Evolutionary conservation across 2,329 filamentous ascomycete genomes (phyloP).

Genomic region (Colletotrichum spaethianum): DNA sequence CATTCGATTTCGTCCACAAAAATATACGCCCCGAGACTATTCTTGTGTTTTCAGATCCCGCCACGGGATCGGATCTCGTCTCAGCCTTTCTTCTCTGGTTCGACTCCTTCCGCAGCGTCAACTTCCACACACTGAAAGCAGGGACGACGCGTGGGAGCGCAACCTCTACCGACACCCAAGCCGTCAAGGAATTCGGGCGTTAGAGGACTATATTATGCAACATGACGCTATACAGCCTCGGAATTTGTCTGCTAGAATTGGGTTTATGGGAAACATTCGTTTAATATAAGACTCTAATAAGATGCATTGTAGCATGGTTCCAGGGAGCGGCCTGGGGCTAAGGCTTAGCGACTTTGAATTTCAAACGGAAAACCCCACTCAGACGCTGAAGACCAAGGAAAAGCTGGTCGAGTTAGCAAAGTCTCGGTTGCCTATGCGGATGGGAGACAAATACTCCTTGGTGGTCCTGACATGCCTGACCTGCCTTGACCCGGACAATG

Average conservation of each 20-base stretch:
- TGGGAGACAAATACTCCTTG: constrained; percentile 50
- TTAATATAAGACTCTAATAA: constrained; percentile 30
- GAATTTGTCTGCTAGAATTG: constrained; percentile 67
- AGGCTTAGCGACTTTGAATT: neutral
- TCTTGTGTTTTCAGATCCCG: constrained; percentile 47
- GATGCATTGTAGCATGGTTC: neutral
- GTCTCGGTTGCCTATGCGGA: constrained; percentile 42
- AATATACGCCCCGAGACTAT: constrained; percentile 60
- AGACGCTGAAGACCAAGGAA: constrained; percentile 19
- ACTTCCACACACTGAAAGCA: constrained; percentile 47
- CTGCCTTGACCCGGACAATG: constrained; percentile 50
- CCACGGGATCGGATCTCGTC: neutral
- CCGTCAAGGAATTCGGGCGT: neutral
- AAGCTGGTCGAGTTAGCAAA: constrained; percentile 41
- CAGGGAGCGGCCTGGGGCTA: neutral
- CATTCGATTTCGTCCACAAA: constrained; percentile 61
- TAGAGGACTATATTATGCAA: constrained; percentile 62
- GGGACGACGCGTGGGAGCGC: constrained; percentile 58
- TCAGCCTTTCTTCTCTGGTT: constrained; percentile 61
- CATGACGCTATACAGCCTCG: constrained; percentile 71
- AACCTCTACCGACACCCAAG: constrained; percentile 66
- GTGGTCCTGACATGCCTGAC: constrained; percentile 53
- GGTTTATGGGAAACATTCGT: constrained; percentile 60
- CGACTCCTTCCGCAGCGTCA: constrained; percentile 54
- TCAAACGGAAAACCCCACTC: neutral